Percentiles rank a stretch among this genome's conserved stretches.
Evolutionary conservation across 2,329 filamentous ascomycete species (phyloP).

Genomic region (Colletotrichum abscissum): DNA sequence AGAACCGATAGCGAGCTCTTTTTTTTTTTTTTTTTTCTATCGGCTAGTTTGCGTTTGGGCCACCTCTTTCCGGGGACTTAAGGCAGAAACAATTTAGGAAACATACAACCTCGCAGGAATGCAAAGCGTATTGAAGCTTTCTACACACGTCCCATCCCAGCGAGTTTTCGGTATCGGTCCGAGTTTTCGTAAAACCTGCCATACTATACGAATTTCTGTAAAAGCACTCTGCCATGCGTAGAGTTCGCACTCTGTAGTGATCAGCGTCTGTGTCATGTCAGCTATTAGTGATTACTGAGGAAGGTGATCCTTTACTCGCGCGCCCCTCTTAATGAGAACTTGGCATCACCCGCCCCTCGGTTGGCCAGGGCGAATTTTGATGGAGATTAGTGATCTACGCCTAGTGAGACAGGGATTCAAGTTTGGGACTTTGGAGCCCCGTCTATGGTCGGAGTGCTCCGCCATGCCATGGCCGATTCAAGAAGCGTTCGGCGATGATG

Average conservation of each 20-base stretch:
- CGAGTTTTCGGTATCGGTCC: constrained; percentile 7
- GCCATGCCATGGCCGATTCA: background rate
- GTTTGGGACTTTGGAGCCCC: background rate
- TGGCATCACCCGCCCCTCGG: background rate
- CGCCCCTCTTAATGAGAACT: background rate
- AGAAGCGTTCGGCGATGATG: background rate
- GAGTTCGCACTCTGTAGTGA: background rate
- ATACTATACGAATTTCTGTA: background rate
- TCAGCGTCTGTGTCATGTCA: constrained; percentile 7
- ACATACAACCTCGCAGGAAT: background rate
- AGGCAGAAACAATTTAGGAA: background rate
- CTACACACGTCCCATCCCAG: background rate
- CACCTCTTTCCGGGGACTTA: background rate
- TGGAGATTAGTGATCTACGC: background rate
- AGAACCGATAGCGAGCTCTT: background rate
- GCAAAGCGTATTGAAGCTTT: background rate
- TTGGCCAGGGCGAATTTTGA: background rate
- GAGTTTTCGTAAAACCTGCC: background rate
- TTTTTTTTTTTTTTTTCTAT: background rate
- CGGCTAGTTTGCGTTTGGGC: background rate
- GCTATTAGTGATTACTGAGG: constrained; percentile 1
- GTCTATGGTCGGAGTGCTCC: background rate
- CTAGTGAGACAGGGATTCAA: background rate
- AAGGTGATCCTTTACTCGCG: background rate
- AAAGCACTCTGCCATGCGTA: background rate